A percentile compares a stretch with the other conserved stretches of the same genome.
Conservation (phyloP, 73 alveolate species). For the Urostyla sp. region DNA sequence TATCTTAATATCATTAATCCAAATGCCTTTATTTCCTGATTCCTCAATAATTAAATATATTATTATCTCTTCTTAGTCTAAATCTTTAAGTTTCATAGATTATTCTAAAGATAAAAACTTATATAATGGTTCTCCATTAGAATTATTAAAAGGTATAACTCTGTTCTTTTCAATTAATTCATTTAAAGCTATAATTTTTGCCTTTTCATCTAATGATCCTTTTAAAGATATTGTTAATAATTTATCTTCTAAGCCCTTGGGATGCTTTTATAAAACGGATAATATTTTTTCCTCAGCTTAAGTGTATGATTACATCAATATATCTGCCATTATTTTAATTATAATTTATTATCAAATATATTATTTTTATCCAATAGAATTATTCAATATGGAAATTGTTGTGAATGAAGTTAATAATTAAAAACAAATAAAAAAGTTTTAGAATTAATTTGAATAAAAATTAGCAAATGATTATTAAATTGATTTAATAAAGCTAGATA, state of each 20-base stretch:
- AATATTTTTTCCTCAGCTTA: slow-evolving; percentile 5
- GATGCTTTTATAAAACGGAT: not conserved
- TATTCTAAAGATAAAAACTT: slow-evolving; percentile 77
- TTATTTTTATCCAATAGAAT: not conserved
- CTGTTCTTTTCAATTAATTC: slow-evolving; percentile 51
- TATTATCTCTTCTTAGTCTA: slow-evolving; percentile 74
- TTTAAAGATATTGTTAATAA: slow-evolving; percentile 9
- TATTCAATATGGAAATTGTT: not conserved
- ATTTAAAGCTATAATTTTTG: slow-evolving; percentile 58
- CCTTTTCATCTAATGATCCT: slow-evolving; percentile 48
- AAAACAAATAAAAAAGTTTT: not conserved
- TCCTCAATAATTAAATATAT: slow-evolving; percentile 78
- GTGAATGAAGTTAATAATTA: not conserved
- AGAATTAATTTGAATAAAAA: slow-evolving; percentile 8
- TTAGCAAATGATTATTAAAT: slow-evolving; percentile 1
- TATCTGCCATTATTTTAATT: not conserved
- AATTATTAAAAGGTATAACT: slow-evolving; percentile 43
- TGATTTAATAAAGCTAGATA: slow-evolving; percentile 43
- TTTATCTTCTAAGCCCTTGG: slow-evolving; percentile 36
- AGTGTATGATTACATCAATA: slow-evolving; percentile 1
- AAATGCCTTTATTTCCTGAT: slow-evolving; percentile 77
- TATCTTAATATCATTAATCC: slow-evolving; percentile 70
- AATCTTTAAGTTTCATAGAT: slow-evolving; percentile 63
- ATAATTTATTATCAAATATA: not conserved
- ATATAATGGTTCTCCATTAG: slow-evolving; percentile 66